phyloP scores from a whole-genome alignment of 345 rosid species.

The Eucalyptus decipiens region DNA sequence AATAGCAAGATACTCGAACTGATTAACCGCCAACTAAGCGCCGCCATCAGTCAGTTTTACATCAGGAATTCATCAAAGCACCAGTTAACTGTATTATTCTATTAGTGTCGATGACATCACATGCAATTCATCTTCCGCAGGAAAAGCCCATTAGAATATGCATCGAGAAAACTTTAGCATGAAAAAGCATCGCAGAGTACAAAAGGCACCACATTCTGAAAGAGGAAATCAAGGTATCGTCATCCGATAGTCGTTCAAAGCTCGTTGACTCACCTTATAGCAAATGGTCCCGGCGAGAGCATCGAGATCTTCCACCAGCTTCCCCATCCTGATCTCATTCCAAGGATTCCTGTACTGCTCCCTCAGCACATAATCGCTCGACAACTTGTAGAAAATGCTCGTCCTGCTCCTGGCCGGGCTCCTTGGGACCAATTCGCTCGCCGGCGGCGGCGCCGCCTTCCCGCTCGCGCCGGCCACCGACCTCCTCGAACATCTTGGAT shows the following conservation, averaged over 20 bases:
- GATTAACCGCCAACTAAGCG: accelerated
- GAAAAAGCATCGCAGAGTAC: neutral
- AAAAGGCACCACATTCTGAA: neutral
- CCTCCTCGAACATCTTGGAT: slow-evolving; percentile 39
- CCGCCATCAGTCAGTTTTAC: neutral
- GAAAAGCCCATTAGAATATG: neutral
- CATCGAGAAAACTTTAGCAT: too few relatives aligned
- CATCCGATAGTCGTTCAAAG: neutral
- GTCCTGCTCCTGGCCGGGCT: slow-evolving; percentile 72
- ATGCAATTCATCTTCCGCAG: neutral
- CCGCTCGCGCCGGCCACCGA: neutral
- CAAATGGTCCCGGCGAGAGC: slow-evolving; percentile 90
- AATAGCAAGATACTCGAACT: too few relatives aligned
- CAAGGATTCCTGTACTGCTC: slow-evolving; percentile 86
- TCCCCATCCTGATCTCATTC: slow-evolving; percentile 72
- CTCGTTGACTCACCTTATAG: slow-evolving; percentile 29
- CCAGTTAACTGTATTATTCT: neutral
- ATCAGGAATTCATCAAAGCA: neutral
- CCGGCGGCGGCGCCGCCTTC: slow-evolving; percentile 6
- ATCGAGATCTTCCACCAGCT: slow-evolving; percentile 84
- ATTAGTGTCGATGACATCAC: neutral
- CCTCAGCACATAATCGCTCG: slow-evolving; percentile 55
- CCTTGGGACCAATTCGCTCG: slow-evolving; percentile 19
- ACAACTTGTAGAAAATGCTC: slow-evolving; percentile 47
- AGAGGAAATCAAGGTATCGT: neutral